Evolutionary conservation across 768 basidiomycete genomes (phyloP), one percentile per base, ranked within the genome.

Genomic region (Coprinopsis cinerea): DNA sequence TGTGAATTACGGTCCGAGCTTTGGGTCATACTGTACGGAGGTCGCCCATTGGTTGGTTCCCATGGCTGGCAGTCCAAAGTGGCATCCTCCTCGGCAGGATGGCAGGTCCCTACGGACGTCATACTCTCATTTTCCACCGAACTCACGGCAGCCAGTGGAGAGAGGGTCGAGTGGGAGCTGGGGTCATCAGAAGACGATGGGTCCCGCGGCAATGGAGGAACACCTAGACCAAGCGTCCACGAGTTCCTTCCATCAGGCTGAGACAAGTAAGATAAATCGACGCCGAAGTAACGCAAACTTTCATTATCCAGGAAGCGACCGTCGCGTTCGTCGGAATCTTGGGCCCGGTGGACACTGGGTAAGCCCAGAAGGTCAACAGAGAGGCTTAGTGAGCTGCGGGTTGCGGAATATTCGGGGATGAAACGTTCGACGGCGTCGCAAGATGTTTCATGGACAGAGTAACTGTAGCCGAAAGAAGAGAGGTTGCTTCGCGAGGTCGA

Each of bases 211-310:
- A 52, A 18, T 3, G 51, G 32, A 7, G 51, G 32, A 7, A 27
- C 27, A n/a, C 51, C 51, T 34, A 65, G 52, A 4, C 61, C 60
- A 39, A 65, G 59, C 4, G 66, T 64, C 66, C 66, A 65, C 2
- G 66, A 56, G 41, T 59, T 53, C 40, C 60, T 53, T 15, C 62
- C 63, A 34, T 61, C 59, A 13, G 64, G 63, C 44, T 67, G 64
- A 23, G 62, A 56, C 20, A 64, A 27, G 51, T 32, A 47, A 28
- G 51, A 52, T 20, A 52, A 26, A 34, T 52, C 51, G 28, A 52
- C 45, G 30, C 44, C 51, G n/a, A 45, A 52, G 45, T 41, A 46
- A 37, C 23, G 45, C 37, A 32, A 37, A 28, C 25, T 52, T 37
- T 47, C 44, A 30, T 39, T 27, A 23, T 51, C 43, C 11, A 40